Evolutionary conservation across 2,329 filamentous ascomycete species (phyloP), one percentile per base, ranked within the genome.

Genomic region (Ophiostoma ips): DNA sequence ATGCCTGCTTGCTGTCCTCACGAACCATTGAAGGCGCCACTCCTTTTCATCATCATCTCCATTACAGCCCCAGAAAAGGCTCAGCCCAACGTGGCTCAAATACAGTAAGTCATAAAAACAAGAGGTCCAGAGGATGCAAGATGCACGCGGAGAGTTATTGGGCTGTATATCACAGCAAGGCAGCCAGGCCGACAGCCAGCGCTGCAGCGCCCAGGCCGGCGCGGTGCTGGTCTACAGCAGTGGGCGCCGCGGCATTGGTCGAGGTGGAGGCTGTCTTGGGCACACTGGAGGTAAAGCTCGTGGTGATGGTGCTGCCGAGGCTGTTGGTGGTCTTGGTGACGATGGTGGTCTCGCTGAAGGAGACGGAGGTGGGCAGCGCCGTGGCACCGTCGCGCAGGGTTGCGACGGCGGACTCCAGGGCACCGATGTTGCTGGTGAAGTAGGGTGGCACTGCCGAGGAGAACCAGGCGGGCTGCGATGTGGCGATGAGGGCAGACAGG

Each of bases 151-250:
- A n/a, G n/a, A n/a, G n/a, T n/a, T n/a, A n/a, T n/a, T n/a, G n/a
- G n/a, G n/a, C n/a, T n/a, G n/a, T n/a, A 15, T 3, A 28, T 47
- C 40, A 55, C 51, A 64, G 76, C 13, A 54, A 55, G 12, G 50
- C 55, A 3, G 47, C 44, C 1, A 53, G 38, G 1, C 55, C 55
- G 10, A 50, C 18, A 19, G 48, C 51, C 24, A 56, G 34, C 5
- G 48, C 50, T 9, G 53, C 55, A 12, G 50, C 11, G 5, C 51
- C 49, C 16, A 45, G 35, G 7, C 50, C 53, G 19, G 46, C 46
- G 10, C 19, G 41, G 1, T 50, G 31, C 5, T 30, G 41, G 7
- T 28, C 28, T 12, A 28, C 49, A 2, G 43, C 45, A 13, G 55
- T 50, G 15, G 51, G 37, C 12, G 48, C 48, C 3, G 52, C 54